Conservation (phyloP, 2,329 filamentous ascomycete genomes). For the Didymella pinodella region DNA sequence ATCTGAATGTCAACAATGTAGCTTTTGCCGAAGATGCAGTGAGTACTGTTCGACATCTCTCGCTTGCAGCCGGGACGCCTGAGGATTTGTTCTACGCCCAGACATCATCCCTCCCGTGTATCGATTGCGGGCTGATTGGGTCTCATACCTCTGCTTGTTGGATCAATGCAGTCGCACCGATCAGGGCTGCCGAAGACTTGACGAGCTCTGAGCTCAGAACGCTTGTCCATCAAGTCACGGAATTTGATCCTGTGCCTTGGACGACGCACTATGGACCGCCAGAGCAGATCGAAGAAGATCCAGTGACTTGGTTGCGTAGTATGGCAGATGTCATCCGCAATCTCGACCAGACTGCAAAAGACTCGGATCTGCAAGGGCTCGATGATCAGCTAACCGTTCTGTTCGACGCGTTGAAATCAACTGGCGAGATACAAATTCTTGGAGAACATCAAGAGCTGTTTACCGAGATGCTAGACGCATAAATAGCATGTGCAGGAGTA, state of each 20-base stretch:
- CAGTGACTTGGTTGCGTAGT: slow-evolving; percentile 6
- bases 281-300: slow-evolving; percentile 19
- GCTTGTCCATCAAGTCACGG: slow-evolving; percentile 24
- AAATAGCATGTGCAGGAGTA: background rate
- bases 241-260: slow-evolving; percentile 40
- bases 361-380: slow-evolving; percentile 25
- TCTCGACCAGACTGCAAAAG: slow-evolving; percentile 27
- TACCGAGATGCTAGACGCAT: background rate
- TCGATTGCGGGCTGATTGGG: slow-evolving; percentile 33
- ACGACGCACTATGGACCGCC: slow-evolving; percentile 27
- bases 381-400: slow-evolving; percentile 28
- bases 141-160: slow-evolving; percentile 3
- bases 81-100: background rate
- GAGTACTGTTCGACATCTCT: background rate
- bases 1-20: background rate
- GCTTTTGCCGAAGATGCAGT: background rate
- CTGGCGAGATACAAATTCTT: slow-evolving; percentile 12
- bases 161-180: background rate
- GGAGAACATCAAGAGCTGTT: background rate
- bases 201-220: slow-evolving; percentile 22
- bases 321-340: slow-evolving; percentile 33
- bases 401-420: slow-evolving; percentile 32
- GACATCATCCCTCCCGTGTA: slow-evolving; percentile 27
- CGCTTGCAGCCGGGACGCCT: background rate
- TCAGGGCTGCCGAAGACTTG: slow-evolving; percentile 21